Evolutionary conservation across 257 asterid species (phyloP), one percentile per base, ranked within the genome.

Genomic region (Dorcoceras hygrometricum): DNA sequence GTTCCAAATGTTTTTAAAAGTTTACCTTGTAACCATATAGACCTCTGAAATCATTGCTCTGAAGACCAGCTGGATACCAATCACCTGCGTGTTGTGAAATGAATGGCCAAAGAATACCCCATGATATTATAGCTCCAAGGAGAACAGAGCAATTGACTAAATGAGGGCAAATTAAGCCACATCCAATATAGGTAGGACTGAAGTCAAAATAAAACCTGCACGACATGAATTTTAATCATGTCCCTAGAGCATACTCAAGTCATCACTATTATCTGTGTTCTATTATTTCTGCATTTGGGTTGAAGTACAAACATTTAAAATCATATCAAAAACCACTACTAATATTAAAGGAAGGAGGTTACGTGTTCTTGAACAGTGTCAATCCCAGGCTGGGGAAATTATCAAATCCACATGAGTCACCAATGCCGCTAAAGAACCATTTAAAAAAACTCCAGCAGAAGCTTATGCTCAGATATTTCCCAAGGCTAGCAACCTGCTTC

Each of bases 81-180:
- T 86, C 86, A 56, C 97, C 98, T 67, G 96, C 91, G 67, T 70
- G 83, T 59, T 56, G 67, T 26, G 97, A 84, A 76, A 92, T 83
- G 74, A 83, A 84, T 34, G 98, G 98, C 98, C 98, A 89, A 67
- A 92, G 95, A 64, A 92, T 76, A 66, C 98, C 97, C 97, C 97
- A 92, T 20, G 98, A 89, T 84, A 89, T 75, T 75, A 92, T 89
- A 48, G 97, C 95, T 82, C 98, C 98, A 67, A 89, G 68, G 65
- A 89, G 98, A 75, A 88, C 95, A 0, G 97, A 92, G 65, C 97
- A 89, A 74, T 92, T 92, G 82, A 89, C 97, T 72, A 92, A 75
- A 77, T 92, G 98, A 69, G 98, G 96, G 78, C 98, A 89, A 76
- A 89, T 92, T 70, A 92, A 89, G 61, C 97, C 98, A 81, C 97